A percentile compares a stretch with the other conserved stretches of the same genome.
phyloP scores from a whole-genome alignment of 306 rosid species.

The Prosopis cineraria region DNA sequence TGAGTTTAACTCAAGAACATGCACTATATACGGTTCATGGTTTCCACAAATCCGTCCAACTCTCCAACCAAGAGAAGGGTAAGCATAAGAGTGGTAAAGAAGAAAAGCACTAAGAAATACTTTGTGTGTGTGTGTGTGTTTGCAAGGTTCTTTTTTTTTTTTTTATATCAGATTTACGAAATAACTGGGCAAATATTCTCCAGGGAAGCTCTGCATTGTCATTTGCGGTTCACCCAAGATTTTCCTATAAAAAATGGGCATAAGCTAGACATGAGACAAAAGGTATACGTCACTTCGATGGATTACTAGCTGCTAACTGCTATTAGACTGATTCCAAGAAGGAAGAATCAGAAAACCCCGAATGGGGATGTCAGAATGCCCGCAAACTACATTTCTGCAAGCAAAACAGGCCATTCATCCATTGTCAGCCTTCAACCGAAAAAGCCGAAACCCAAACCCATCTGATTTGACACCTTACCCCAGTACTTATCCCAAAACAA shows the following conservation, averaged over 20 bases:
- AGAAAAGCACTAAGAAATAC: background rate
- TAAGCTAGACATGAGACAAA: background rate
- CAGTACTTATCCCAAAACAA: background rate
- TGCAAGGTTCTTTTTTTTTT: background rate
- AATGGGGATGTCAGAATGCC: background rate
- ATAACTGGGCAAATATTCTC: background rate
- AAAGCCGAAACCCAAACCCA: background rate
- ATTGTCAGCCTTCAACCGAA: background rate
- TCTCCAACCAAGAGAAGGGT: background rate
- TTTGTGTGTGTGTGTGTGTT: background rate
- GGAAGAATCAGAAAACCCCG: conserved; percentile 5
- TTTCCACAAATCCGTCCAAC: background rate
- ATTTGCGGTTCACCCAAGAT: background rate
- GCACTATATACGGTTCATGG: background rate
- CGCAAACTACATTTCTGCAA: background rate
- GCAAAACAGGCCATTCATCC: background rate
- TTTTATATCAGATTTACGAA: background rate
- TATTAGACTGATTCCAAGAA: conserved; percentile 7
- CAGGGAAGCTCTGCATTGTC: background rate
- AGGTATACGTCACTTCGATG: background rate
- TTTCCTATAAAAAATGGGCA: background rate
- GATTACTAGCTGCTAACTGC: background rate
- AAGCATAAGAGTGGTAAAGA: background rate
- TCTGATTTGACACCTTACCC: background rate
- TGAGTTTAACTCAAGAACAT: background rate